Evolutionary conservation across 2,329 filamentous ascomycete genomes (phyloP).

Genomic region (Neofusicoccum umdonicola): DNA sequence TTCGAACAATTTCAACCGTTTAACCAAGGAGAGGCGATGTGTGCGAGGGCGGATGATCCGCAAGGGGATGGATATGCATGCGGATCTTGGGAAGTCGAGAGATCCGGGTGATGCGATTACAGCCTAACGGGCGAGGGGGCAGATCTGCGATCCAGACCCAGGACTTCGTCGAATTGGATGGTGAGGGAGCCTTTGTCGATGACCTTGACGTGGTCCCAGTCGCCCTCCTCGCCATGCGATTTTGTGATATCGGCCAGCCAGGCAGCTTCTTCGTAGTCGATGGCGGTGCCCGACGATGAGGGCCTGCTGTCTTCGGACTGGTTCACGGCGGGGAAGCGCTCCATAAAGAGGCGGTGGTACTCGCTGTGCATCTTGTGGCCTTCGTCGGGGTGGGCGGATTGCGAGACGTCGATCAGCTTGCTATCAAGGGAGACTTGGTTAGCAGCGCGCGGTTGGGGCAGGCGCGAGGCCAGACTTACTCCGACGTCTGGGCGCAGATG

Average conservation of each 20-base stretch:
- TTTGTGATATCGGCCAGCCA: conserved; percentile 29
- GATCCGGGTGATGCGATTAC: background rate
- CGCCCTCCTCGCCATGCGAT: conserved; percentile 26
- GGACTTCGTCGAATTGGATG: conserved; percentile 35
- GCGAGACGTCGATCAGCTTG: conserved; percentile 51
- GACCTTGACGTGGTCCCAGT: conserved; percentile 31
- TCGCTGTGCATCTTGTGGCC: conserved; percentile 37
- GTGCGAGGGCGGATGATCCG: background rate
- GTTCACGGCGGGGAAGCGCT: conserved; percentile 34
- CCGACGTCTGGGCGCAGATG: conserved; percentile 49
- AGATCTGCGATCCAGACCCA: conserved; percentile 23
- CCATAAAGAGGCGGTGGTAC: conserved; percentile 43
- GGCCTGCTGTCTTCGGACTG: conserved; percentile 15
- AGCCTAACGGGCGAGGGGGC: conserved; percentile 13
- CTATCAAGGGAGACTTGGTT: conserved; percentile 34
- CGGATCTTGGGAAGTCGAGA: background rate
- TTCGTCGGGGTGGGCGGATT: conserved; percentile 39
- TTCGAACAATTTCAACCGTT: background rate
- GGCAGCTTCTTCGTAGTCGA: conserved; percentile 17
- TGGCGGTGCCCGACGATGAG: conserved; percentile 15
- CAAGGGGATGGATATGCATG: background rate
- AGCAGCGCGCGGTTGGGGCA: background rate
- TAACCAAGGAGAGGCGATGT: background rate
- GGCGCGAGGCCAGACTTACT: conserved; percentile 35
- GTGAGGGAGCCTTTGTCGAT: conserved; percentile 35